Evolutionary conservation across 2,329 filamentous ascomycete species (phyloP).

Genomic region (Colletotrichum somersetense): DNA sequence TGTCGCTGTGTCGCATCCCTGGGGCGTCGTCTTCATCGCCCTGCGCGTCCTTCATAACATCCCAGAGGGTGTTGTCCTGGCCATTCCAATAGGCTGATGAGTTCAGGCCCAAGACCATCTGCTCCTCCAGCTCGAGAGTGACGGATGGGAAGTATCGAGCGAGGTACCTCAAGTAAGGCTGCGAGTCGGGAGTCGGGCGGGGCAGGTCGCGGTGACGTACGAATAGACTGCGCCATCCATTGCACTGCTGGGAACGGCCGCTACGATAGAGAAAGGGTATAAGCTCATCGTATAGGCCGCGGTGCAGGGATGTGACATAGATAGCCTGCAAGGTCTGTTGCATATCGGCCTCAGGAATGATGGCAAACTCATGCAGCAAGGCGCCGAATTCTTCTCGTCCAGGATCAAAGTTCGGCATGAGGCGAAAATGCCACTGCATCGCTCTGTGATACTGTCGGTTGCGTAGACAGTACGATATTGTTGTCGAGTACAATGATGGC

Average conservation of each 20-base stretch:
- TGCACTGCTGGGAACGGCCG: slow-evolving; percentile 60
- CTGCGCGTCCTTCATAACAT: slow-evolving; percentile 54
- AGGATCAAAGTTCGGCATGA: slow-evolving; percentile 59
- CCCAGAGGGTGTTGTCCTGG: slow-evolving; percentile 45
- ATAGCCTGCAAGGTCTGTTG: slow-evolving; percentile 58
- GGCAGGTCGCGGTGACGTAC: slow-evolving; percentile 58
- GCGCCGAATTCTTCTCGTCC: slow-evolving; percentile 56
- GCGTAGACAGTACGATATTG: slow-evolving; percentile 58
- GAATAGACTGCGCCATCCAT: slow-evolving; percentile 61
- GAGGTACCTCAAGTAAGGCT: slow-evolving; percentile 63
- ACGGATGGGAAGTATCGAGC: slow-evolving; percentile 59
- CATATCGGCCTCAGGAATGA: slow-evolving; percentile 52
- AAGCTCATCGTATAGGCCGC: slow-evolving; percentile 62
- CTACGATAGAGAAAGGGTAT: slow-evolving; percentile 64
- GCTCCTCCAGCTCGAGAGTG: slow-evolving; percentile 55
- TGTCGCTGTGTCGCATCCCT: slow-evolving; percentile 71
- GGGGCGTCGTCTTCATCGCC: slow-evolving; percentile 55
- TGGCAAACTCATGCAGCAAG: slow-evolving; percentile 59
- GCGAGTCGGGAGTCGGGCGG: slow-evolving; percentile 51
- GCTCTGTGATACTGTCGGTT: slow-evolving; percentile 54
- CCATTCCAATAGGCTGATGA: slow-evolving; percentile 22
- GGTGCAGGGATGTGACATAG: slow-evolving; percentile 59
- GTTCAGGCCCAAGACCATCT: slow-evolving; percentile 42
- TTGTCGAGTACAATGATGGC: slow-evolving; percentile 64
- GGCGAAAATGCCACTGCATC: slow-evolving; percentile 62